phyloP scores from a whole-genome alignment of 2,329 filamentous ascomycete species.

The Balansia obtecta region DNA sequence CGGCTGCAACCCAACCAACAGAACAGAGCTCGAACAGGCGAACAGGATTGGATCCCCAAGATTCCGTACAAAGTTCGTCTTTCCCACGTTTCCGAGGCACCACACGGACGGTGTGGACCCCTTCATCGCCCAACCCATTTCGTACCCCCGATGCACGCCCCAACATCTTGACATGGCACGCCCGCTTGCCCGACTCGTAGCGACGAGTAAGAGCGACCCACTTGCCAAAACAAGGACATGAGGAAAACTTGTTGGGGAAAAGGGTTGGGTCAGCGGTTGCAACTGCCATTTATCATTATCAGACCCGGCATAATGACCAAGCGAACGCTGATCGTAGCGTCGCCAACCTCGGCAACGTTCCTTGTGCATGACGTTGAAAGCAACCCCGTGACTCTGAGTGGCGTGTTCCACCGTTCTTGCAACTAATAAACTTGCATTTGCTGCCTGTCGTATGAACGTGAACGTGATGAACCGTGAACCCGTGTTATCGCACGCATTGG shows the following conservation, averaged over 20 bases:
- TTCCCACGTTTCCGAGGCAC: conserved; percentile 1
- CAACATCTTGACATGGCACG: no score
- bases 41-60: no score
- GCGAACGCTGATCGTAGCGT: not conserved
- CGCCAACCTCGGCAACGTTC: not conserved
- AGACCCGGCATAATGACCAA: not conserved
- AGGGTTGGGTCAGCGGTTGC: conserved; percentile 6
- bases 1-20: no score
- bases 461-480: not conserved
- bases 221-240: conserved; percentile 3
- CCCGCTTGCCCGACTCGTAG: not conserved
- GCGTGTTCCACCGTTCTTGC: not conserved
- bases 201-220: not conserved
- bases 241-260: conserved; percentile 10
- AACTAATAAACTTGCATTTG: not conserved
- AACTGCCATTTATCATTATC: not conserved
- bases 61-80: not conserved
- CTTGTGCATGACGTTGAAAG: not conserved
- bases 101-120: conserved; percentile 1
- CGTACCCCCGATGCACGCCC: not conserved
- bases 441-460: not conserved
- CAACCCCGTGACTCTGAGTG: not conserved
- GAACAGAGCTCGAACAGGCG: no score
- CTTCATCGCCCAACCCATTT: conserved; percentile 5
- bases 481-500: no score